Base-by-base conservation (phyloP, 1,284 basidiomycete species). In the Marasmius fiardii region DNA sequence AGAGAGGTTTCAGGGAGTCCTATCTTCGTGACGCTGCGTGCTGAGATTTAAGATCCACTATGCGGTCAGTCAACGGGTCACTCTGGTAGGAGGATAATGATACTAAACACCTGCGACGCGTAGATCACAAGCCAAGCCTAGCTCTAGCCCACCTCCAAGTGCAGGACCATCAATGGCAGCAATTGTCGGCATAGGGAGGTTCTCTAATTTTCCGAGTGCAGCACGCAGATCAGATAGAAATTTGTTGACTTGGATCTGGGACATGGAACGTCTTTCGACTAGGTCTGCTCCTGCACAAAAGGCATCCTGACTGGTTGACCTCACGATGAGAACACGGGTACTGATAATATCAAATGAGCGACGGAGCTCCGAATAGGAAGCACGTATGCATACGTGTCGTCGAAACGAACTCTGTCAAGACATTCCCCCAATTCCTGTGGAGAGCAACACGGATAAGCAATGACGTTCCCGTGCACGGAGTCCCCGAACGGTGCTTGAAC, bases 201-300 rank as follows among this genome's bases (percentile, higher is more conserved):
- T 78, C 70, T 95, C 92, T 12, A 98, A 80, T 62, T 83, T 83
- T 35, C 81, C 79, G 26, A 98, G 74, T 11, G 91, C 82, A 34
- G 75, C 74, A 33, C 95, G 85, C 26, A 98, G 78, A 62, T 90
- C 85, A 53, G 80, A 72, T 51, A 97, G 86, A 73, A 97, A 97
- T 61, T 80, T 81, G 61, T 83, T 75, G 34, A 97, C 90, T 64
- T 95, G 84, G 8, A 71, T 53, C 62, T 82, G 79, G 3, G 83
- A 76, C 93, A 98, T 97, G 1, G 81, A 80, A 37, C 86, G 85
- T 57, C 95, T 81, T 69, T 98, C 95, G 56, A 81, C 80, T 50
- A 98, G 83, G 71, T 98, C 95, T 10, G 95, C 95, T 5, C 95
- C 95, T 18, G 95, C 90, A 68, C 95, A 98, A 73, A 96, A 97